Base-by-base conservation (phyloP, 176 grass and related monocot species). In the Musa acuminata region DNA sequence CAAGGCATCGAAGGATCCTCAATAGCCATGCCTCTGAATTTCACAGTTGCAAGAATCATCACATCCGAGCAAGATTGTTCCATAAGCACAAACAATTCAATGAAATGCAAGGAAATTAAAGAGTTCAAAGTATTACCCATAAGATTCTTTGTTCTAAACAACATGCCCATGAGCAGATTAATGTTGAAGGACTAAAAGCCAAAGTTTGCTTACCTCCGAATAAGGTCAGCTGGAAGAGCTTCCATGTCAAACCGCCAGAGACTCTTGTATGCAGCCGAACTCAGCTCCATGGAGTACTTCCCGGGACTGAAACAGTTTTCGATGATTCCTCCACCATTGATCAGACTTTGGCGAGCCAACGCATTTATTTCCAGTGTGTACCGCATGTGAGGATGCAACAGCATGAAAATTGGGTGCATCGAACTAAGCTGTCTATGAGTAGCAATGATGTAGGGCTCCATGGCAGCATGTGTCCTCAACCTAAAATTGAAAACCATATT, bases 311-410 rank as follows among this genome's bases (percentile, higher is more conserved):
- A 96, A 14, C 49, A 59, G 2, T 3, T 62, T 77, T 91, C 92
- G 19, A 96, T 91, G 79, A 89, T 16, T 8, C 92, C 92, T 0
- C 20, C 29, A 0, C 72, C 86, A 57, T 5, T 83, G 62, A 96
- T 72, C n/a, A 96, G 80, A 4, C 0, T 1, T 13, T 16, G 52
- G 2, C 88, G 77, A 35, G 86, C 92, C 21, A 75, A 71, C 0
- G 84, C 83, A 76, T 96, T 91, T 78, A 96, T 91, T 49, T 89
- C 88, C 92, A 96, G 86, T 1, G 88, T 96, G 82, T 83, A 96
- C 0, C 88, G 84, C 80, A 91, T 86, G 76, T 96, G 92, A 0
- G 88, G 92, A 67, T 85, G 86, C 13, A 91, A 67, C 22, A 91
- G 80, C 64, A 79, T 85, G 79, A 82, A 85, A 26, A 96, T 71